These are phyloP conservation scores for Tetragonia tetragonoides DNA, from an alignment of 148 eudicot genomes.

Conservation along the genomic window DNA sequence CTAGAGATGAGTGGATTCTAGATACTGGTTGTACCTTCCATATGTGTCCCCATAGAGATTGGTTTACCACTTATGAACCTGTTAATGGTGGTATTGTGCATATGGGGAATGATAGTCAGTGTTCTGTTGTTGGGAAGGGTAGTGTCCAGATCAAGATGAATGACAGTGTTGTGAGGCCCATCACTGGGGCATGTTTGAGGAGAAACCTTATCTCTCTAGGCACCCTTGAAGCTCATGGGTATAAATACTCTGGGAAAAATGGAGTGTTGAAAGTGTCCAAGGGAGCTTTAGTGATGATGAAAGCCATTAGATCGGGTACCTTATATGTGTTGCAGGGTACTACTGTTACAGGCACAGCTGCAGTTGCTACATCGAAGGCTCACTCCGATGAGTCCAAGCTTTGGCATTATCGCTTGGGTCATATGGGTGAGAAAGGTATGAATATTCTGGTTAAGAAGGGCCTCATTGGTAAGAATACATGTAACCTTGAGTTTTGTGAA, in stretches of 20 bases:
- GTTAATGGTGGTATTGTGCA: neutral
- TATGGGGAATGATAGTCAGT: neutral
- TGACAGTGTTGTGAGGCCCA: neutral
- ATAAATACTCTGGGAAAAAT: too few species aligned
- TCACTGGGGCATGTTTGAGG: neutral
- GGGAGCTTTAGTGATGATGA: neutral
- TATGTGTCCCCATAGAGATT: conserved; percentile 19
- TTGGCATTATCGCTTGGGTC: neutral
- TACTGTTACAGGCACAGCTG: neutral
- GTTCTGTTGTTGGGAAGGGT: neutral
- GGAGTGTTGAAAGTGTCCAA: neutral
- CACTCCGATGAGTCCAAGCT: neutral
- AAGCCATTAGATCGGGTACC: neutral
- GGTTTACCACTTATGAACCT: neutral
- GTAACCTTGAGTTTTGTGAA: conserved; percentile 1
- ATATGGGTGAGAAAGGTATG: conserved; percentile 1
- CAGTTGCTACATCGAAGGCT: neutral
- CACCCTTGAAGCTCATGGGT: neutral
- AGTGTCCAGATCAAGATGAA: neutral
- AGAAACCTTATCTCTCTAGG: neutral
- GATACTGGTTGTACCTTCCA: conserved; percentile 16
- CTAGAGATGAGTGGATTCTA: conserved; percentile 16
- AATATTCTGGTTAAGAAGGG: neutral
- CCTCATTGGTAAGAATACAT: neutral
- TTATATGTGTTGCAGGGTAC: neutral